Evolutionary conservation across 1,284 basidiomycete genomes (phyloP).

Genomic region (Fomitopsis pinicola): DNA sequence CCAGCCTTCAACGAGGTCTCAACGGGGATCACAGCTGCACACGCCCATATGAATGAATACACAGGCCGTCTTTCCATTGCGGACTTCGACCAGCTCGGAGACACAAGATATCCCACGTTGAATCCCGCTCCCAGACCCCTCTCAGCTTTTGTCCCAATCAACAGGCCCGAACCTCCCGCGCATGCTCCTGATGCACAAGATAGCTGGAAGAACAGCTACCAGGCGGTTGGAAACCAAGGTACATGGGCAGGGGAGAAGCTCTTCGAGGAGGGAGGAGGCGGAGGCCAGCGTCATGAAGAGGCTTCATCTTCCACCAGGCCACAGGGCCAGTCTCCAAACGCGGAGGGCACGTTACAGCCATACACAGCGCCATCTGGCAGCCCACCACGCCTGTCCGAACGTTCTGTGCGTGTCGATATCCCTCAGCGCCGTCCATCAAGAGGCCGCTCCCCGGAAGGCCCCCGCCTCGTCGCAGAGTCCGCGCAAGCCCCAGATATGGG

Average conservation of each 20-base stretch:
- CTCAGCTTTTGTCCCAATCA: neutral
- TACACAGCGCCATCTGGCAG: constrained; percentile 10
- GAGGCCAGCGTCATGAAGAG: constrained; percentile 7
- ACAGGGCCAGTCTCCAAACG: constrained; percentile 16
- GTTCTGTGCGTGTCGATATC: constrained; percentile 11
- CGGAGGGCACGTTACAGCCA: constrained; percentile 12
- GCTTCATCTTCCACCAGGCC: constrained; percentile 9
- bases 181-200: constrained; percentile 13
- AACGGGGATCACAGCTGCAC: constrained; percentile 20
- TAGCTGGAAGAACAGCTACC: constrained; percentile 20
- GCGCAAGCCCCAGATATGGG: constrained; percentile 23
- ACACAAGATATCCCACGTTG: constrained; percentile 55
- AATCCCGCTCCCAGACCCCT: constrained; percentile 14
- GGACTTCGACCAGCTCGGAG: constrained; percentile 52
- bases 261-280: constrained; percentile 7
- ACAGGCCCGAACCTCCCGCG: neutral
- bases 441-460: constrained; percentile 8
- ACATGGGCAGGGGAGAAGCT: constrained; percentile 24
- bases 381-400: constrained; percentile 10
- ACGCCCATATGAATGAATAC: constrained; percentile 37
- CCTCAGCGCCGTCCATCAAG: constrained; percentile 12
- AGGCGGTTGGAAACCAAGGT: constrained; percentile 10
- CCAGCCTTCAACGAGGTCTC: constrained; percentile 20
- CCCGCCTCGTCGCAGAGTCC: constrained; percentile 8
- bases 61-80: constrained; percentile 48